A percentile compares a stretch with the other conserved stretches of the same genome.
Evolutionary conservation across 257 asterid species (phyloP).

Genomic region (Coffea eugenioides): DNA sequence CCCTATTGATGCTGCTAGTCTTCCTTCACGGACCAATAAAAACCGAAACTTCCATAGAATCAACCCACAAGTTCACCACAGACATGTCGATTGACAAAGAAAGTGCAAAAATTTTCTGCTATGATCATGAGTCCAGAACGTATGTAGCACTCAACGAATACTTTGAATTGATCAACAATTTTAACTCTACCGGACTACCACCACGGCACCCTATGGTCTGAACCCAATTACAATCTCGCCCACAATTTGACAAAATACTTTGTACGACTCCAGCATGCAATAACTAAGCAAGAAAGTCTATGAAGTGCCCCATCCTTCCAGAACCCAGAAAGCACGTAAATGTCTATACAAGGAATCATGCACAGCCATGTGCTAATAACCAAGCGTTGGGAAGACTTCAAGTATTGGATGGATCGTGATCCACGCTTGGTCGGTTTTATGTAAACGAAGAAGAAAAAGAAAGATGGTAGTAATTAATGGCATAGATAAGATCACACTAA

Average conservation of each 20-base stretch:
- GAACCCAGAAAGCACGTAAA: not conserved
- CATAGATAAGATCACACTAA: not conserved
- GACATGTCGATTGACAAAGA: not conserved
- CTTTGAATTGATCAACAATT: constrained; percentile 15
- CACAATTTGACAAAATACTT: constrained; percentile 24
- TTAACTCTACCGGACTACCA: not conserved
- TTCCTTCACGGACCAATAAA: not conserved
- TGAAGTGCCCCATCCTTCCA: not conserved
- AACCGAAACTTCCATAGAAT: not conserved
- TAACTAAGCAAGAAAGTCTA: not conserved
- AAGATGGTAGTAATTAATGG: not conserved
- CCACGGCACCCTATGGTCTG: not conserved
- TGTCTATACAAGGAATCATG: constrained; percentile 5
- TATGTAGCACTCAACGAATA: not conserved
- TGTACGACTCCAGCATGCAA: not conserved
- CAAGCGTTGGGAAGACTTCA: not conserved
- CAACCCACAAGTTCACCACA: not conserved
- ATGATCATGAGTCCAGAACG: not conserved
- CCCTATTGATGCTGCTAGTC: not conserved
- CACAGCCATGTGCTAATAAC: constrained; percentile 20
- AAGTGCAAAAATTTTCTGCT: not conserved
- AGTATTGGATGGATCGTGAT: constrained; percentile 16
- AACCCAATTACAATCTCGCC: constrained; percentile 22
- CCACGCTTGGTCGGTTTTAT: constrained; percentile 26
- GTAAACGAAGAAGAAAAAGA: not conserved